These are phyloP conservation scores for Gentiana dahurica DNA, from an alignment of 257 asterid species.

Conservation along the genomic window DNA sequence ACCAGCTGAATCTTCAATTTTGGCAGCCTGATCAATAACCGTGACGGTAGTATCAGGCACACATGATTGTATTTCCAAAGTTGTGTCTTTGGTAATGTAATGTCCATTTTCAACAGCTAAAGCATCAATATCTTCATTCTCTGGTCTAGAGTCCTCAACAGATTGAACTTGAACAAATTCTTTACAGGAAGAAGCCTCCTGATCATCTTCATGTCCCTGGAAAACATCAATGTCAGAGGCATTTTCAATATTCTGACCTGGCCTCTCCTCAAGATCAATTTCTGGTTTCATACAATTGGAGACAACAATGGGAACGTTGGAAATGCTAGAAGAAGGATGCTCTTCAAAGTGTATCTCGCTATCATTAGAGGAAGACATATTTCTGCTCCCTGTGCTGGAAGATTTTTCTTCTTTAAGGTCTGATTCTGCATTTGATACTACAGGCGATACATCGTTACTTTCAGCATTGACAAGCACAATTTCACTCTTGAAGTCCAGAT, in stretches of 20 bases:
- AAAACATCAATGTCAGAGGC: not conserved
- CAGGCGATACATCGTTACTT: constrained; percentile 10
- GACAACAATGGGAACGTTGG: constrained; percentile 5
- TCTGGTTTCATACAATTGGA: constrained; percentile 16
- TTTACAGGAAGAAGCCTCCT: not conserved
- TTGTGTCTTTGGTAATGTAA: not conserved
- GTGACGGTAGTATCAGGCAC: not conserved
- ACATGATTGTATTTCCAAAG: not conserved
- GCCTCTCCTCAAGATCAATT: constrained; percentile 1
- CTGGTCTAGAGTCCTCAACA: not conserved
- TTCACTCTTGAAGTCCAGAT: constrained; percentile 2
- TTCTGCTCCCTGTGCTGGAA: constrained; percentile 5
- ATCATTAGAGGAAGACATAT: not conserved
- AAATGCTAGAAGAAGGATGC: constrained; percentile 1
- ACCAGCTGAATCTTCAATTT: not conserved
- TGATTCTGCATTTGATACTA: constrained; percentile 25
- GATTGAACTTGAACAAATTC: constrained; percentile 1
- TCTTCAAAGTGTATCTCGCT: constrained; percentile 13
- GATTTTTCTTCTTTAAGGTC: constrained; percentile 22
- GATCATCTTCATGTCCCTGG: constrained; percentile 1
- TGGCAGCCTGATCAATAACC: not conserved
- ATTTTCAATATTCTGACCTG: constrained; percentile 1
- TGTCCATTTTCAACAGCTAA: not conserved
- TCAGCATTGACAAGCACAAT: constrained; percentile 4
- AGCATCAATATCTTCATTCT: not conserved